Evolutionary conservation across 179 eudicot species (phyloP).

Genomic region (Beta lomatogona): DNA sequence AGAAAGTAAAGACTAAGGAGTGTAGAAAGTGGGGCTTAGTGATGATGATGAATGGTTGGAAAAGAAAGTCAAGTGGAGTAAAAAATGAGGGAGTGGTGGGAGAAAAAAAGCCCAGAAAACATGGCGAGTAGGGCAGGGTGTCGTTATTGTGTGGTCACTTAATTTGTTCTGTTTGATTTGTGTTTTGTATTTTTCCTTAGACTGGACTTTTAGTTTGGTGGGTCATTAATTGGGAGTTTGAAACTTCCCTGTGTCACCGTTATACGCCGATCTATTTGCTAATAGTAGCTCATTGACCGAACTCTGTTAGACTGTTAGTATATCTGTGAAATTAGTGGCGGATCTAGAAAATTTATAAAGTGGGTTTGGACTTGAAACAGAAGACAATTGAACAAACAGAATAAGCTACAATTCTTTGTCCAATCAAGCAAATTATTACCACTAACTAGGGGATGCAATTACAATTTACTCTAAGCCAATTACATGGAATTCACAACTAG

Average conservation of each 20-base stretch:
- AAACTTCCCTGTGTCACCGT: conserved; percentile 18
- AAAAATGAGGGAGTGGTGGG: not conserved
- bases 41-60: conserved; percentile 25
- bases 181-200: conserved; percentile 6
- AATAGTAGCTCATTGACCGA: too few relatives aligned
- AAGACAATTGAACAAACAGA: too few relatives aligned
- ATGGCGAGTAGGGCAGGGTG: conserved; percentile 30
- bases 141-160: conserved; percentile 24
- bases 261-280: not conserved
- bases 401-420: too few relatives aligned
- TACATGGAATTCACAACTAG: too few relatives aligned
- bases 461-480: too few relatives aligned
- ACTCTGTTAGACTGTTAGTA: too few relatives aligned
- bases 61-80: not conserved
- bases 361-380: too few relatives aligned
- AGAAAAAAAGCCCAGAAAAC: conserved; percentile 17
- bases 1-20: not conserved
- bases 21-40: not conserved
- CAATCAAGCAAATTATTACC: too few relatives aligned
- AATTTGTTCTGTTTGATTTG: not conserved
- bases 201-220: conserved; percentile 10
- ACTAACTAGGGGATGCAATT: too few relatives aligned
- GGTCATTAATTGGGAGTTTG: conserved; percentile 13
- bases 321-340: too few relatives aligned
- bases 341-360: too few relatives aligned